phyloP scores from a whole-genome alignment of 805 yeast genomes.

The Candida argentea region DNA sequence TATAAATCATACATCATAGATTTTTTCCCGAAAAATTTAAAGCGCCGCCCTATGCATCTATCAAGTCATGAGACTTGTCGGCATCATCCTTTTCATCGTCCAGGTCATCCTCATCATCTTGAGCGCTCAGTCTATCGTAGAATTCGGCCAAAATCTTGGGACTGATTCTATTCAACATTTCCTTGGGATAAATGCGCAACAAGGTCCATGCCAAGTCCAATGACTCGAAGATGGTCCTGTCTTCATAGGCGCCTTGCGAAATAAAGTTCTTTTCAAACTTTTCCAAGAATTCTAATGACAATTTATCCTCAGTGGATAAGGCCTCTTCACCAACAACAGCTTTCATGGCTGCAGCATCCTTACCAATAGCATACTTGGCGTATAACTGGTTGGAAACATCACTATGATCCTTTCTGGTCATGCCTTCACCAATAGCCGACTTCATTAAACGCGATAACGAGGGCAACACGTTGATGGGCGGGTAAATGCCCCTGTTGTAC shows the following conservation, averaged over 20 bases:
- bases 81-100: slow-evolving; percentile 26
- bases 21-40: not conserved
- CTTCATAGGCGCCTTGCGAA: slow-evolving; percentile 93
- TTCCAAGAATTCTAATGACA: slow-evolving; percentile 94
- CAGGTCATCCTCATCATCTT: slow-evolving; percentile 45
- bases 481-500: slow-evolving; percentile 93
- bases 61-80: slow-evolving; percentile 31
- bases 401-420: slow-evolving; percentile 99
- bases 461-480: slow-evolving; percentile 97
- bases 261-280: slow-evolving; percentile 95
- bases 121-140: slow-evolving; percentile 80
- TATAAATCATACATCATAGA: slow-evolving; percentile 1
- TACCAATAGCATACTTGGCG: slow-evolving; percentile 99
- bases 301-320: slow-evolving; percentile 91
- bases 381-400: slow-evolving; percentile 98
- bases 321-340: slow-evolving; percentile 99
- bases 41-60: slow-evolving; percentile 23
- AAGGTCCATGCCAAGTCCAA: slow-evolving; percentile 97
- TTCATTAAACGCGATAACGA: slow-evolving; percentile 97
- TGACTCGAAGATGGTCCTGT: slow-evolving; percentile 89
- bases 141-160: slow-evolving; percentile 94
- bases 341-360: slow-evolving; percentile 99
- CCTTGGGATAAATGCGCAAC: slow-evolving; percentile 97
- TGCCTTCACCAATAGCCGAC: slow-evolving; percentile 99
- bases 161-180: slow-evolving; percentile 94